Evolutionary conservation across 371 early-diverging fungal genomes (phyloP).

Genomic region (Furculomyces boomerangus): DNA sequence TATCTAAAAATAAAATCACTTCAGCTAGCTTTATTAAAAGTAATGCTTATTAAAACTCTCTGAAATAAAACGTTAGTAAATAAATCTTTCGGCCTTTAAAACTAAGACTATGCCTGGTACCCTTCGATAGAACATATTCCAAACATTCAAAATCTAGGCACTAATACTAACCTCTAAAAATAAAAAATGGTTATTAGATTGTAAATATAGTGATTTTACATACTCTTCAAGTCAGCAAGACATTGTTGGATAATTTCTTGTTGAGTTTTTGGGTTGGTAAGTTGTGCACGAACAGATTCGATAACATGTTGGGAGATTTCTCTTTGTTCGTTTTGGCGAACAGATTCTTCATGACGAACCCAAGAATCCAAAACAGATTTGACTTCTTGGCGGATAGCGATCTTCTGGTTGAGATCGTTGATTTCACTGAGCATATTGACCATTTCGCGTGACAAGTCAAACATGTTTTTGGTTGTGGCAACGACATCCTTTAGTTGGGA

Average conservation of each 20-base stretch:
- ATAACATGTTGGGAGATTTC: constrained; percentile 70
- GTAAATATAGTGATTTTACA: constrained; percentile 13
- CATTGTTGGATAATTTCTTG: constrained; percentile 28
- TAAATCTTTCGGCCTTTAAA: too few relatives aligned
- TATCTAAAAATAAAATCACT: too few relatives aligned
- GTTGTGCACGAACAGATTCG: constrained; percentile 57
- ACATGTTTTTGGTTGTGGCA: constrained; percentile 79
- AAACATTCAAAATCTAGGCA: too few relatives aligned
- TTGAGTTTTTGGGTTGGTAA: constrained; percentile 54
- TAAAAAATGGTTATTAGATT: too few relatives aligned
- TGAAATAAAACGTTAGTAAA: too few relatives aligned
- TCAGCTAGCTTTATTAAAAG: too few relatives aligned
- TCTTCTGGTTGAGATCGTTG: constrained; percentile 83
- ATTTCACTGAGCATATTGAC: constrained; percentile 82
- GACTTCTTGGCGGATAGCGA: constrained; percentile 61
- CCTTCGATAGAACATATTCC: too few relatives aligned
- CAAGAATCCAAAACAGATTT: constrained; percentile 82
- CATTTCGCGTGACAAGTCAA: constrained; percentile 86
- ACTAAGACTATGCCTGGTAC: too few relatives aligned
- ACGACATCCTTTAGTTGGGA: constrained; percentile 85
- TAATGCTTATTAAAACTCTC: too few relatives aligned
- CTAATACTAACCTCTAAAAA: too few relatives aligned
- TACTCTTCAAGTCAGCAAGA: constrained; percentile 21
- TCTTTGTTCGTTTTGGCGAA: constrained; percentile 90
- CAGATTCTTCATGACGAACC: constrained; percentile 85